Percentiles rank a stretch among this genome's conserved stretches.
These are phyloP conservation scores for Colletotrichum chlorophyti DNA, from an alignment of 2,329 filamentous ascomycete species.

Conservation along the genomic window DNA sequence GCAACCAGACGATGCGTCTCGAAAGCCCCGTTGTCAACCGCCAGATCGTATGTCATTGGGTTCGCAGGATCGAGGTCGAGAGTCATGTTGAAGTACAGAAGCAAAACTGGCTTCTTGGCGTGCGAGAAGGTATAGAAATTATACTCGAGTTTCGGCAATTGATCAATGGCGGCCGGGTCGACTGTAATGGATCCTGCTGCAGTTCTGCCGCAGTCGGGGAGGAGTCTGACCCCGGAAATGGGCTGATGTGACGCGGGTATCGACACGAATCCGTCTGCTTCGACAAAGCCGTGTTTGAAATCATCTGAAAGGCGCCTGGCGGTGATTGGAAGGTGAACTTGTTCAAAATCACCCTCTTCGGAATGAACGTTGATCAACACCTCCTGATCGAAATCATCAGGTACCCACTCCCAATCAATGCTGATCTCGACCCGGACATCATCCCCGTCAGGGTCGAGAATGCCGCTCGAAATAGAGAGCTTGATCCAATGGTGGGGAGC, in stretches of 20 bases:
- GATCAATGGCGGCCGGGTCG: conserved; percentile 25
- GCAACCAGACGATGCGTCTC: conserved; percentile 40
- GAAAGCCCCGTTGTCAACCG: conserved; percentile 49
- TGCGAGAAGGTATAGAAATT: conserved; percentile 39
- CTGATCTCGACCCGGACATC: conserved; percentile 39
- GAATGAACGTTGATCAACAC: conserved; percentile 41
- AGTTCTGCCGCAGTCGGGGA: conserved; percentile 39
- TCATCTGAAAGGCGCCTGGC: conserved; percentile 37
- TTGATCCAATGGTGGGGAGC: conserved; percentile 41
- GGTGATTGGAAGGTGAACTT: conserved; percentile 36
- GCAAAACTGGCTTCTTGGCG: conserved; percentile 33
- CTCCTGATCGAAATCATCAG: conserved; percentile 50
- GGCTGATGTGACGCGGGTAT: conserved; percentile 36
- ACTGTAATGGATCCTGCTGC: conserved; percentile 32
- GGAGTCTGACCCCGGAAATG: conserved; percentile 33
- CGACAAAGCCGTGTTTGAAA: conserved; percentile 41
- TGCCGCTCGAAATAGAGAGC: conserved; percentile 37
- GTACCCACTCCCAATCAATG: conserved; percentile 44
- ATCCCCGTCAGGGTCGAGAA: conserved; percentile 38
- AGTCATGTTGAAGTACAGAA: conserved; percentile 45
- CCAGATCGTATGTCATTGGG: conserved; percentile 57
- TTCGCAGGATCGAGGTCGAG: conserved; percentile 58
- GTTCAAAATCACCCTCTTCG: conserved; percentile 44
- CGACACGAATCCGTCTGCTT: conserved; percentile 41
- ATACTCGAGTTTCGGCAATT: conserved; percentile 35